Conservation (phyloP, 1,284 basidiomycete species). For the Cutaneotrichosporon sp. region DNA sequence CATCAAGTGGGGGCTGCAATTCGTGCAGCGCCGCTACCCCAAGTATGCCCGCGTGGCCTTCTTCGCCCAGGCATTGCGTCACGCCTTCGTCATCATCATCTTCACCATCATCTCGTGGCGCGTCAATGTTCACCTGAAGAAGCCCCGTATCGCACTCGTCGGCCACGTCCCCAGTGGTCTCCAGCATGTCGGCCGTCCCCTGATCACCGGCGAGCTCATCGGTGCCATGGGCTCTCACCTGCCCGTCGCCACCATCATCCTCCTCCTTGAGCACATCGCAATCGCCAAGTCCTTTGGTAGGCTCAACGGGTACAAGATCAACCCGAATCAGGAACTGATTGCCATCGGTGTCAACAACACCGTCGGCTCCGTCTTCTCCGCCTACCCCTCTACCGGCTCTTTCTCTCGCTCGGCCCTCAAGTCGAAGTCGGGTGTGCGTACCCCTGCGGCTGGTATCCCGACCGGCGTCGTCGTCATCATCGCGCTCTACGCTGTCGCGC, state of each 20-base stretch:
- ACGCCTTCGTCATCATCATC: conserved; percentile 79
- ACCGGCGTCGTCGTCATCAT: conserved; percentile 86
- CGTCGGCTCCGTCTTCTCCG: conserved; percentile 76
- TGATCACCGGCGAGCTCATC: conserved; percentile 63
- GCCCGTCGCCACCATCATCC: conserved; percentile 88
- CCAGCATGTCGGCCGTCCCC: conserved; percentile 67
- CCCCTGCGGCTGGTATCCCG: conserved; percentile 82
- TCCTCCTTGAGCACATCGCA: conserved; percentile 93
- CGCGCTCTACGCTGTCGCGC: conserved; percentile 86
- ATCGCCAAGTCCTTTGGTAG: conserved; percentile 95
- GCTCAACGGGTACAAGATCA: conserved; percentile 94
- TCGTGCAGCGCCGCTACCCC: conserved; percentile 63
- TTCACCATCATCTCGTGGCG: conserved; percentile 80
- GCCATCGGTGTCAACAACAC: conserved; percentile 81
- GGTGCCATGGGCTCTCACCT: conserved; percentile 68
- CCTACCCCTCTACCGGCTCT: conserved; percentile 94
- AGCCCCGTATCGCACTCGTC: conserved; percentile 75
- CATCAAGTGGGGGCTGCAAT: conserved; percentile 64
- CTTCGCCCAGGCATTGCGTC: conserved; percentile 77
- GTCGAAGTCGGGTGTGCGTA: conserved; percentile 92
- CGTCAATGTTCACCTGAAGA: conserved; percentile 65
- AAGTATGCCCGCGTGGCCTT: conserved; percentile 70
- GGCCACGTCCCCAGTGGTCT: conserved; percentile 76
- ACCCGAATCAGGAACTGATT: conserved; percentile 94
- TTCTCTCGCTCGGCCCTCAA: conserved; percentile 96